Conservation (phyloP, 176 grass and related monocot species). For the Eragrostis curvula region DNA sequence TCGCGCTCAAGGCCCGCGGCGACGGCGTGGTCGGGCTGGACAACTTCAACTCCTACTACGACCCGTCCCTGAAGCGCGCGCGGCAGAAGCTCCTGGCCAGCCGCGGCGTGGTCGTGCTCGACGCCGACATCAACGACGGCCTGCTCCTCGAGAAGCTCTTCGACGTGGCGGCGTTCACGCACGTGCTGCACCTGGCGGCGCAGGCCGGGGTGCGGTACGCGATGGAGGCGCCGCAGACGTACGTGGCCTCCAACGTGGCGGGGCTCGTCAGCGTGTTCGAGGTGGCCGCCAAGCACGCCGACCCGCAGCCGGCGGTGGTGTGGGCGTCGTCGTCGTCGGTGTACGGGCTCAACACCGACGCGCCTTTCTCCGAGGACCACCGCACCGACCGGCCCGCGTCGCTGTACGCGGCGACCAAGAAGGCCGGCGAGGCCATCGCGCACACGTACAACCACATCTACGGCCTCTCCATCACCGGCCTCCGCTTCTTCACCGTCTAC, state of each 20-base stretch:
- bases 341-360: constrained; percentile 81
- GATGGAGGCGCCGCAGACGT: constrained; percentile 89
- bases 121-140: constrained; percentile 93
- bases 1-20: constrained; percentile 69
- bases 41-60: constrained; percentile 98
- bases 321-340: constrained; percentile 96
- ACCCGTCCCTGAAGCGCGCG: constrained; percentile 82
- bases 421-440: constrained; percentile 95
- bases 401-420: constrained; percentile 96
- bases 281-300: constrained; percentile 75
- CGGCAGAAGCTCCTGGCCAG: constrained; percentile 60
- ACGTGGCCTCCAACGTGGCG: constrained; percentile 92
- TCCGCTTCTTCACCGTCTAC: constrained; percentile 98
- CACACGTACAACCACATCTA: constrained; percentile 98
- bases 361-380: constrained; percentile 90
- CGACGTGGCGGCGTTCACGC: constrained; percentile 76
- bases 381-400: constrained; percentile 92
- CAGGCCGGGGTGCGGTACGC: constrained; percentile 96
- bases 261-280: constrained; percentile 82
- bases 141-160: constrained; percentile 60
- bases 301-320: constrained; percentile 88
- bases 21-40: constrained; percentile 89
- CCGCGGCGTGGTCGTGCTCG: constrained; percentile 70
- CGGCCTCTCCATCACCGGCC: constrained; percentile 90
- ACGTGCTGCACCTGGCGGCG: constrained; percentile 94